phyloP scores from a whole-genome alignment of 2,329 filamentous ascomycete genomes.

The Talaromyces pinophilus region DNA sequence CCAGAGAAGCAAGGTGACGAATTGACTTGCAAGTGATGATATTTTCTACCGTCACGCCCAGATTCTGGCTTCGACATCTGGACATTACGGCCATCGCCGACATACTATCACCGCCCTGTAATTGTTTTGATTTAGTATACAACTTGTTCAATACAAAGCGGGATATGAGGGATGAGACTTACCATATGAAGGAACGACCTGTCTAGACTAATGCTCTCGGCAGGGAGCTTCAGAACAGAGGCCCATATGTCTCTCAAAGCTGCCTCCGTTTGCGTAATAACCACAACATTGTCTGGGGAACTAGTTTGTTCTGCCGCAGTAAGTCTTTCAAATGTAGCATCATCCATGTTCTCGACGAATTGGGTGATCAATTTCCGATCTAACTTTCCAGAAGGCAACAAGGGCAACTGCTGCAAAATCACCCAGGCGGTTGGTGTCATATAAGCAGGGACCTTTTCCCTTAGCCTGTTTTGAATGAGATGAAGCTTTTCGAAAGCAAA shows the following conservation, averaged over 20 bases:
- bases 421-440: conserved; percentile 23
- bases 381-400: conserved; percentile 22
- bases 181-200: conserved; percentile 25
- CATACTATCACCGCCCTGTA: conserved; percentile 25
- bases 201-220: conserved; percentile 20
- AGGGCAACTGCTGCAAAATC: conserved; percentile 15
- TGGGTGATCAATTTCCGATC: conserved; percentile 18
- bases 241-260: conserved; percentile 22
- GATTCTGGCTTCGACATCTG: conserved; percentile 23
- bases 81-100: conserved; percentile 27
- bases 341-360: conserved; percentile 22
- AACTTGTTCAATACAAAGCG: not conserved
- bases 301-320: conserved; percentile 1
- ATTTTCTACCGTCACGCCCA: conserved; percentile 24
- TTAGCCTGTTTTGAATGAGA: conserved; percentile 5
- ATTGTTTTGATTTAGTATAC: not conserved
- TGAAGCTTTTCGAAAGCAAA: conserved; percentile 1
- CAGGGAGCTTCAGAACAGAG: conserved; percentile 21
- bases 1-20: conserved; percentile 23
- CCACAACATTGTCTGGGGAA: conserved; percentile 8
- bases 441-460: conserved; percentile 20
- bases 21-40: conserved; percentile 25
- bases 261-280: conserved; percentile 20
- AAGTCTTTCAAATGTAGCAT: conserved; percentile 20
- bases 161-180: not conserved